These are phyloP conservation scores for Dendrobium huoshanense DNA, from an alignment of 106 monocot genomes.

Conservation along the genomic window DNA sequence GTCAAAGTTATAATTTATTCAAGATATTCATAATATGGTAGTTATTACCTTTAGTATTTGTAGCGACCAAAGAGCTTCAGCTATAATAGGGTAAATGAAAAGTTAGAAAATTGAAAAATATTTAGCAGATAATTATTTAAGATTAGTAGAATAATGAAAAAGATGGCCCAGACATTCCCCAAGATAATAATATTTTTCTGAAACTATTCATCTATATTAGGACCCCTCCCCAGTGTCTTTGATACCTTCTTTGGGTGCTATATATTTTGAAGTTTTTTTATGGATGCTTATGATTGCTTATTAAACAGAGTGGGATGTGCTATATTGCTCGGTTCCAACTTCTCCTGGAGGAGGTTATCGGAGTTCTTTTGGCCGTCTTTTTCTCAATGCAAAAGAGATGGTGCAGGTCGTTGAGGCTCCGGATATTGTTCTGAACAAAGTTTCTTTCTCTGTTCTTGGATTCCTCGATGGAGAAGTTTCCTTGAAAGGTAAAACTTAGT, in stretches of 20 bases:
- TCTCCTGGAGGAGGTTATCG: conserved; percentile 93
- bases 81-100: no score
- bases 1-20: no score
- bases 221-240: no score
- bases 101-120: no score
- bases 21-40: no score
- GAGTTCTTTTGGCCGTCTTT: conserved; percentile 69
- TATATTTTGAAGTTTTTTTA: background rate
- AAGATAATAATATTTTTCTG: no score
- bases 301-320: conserved; percentile 80
- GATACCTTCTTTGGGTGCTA: background rate
- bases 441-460: conserved; percentile 73
- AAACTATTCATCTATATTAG: background rate
- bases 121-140: no score
- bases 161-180: no score
- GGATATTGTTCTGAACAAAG: conserved; percentile 61
- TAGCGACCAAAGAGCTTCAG: no score
- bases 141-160: no score
- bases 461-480: conserved; percentile 78
- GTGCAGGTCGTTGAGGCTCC: conserved; percentile 84
- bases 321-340: conserved; percentile 90
- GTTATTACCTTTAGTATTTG: no score
- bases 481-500: conserved; percentile 53
- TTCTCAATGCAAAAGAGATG: conserved; percentile 95
- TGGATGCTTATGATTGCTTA: background rate